A percentile compares a stretch with the other conserved stretches of the same genome.
These are phyloP conservation scores for Hypoxylon fuscum DNA, from an alignment of 495 filamentous ascomycete species.

Conservation along the genomic window DNA sequence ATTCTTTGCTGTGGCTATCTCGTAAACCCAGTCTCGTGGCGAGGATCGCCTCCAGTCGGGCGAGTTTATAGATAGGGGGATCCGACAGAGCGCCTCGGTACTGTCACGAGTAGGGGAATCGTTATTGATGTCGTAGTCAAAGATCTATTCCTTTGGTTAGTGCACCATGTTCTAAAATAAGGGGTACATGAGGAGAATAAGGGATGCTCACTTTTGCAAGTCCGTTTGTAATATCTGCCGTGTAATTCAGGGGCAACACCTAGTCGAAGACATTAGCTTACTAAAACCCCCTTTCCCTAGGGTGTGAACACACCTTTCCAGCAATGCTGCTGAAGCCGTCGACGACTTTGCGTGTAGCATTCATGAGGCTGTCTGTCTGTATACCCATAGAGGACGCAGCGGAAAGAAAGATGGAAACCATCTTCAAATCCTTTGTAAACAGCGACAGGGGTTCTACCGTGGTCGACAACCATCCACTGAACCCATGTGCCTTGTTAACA, in stretches of 20 bases:
- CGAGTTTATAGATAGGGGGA: slow-evolving; percentile 58
- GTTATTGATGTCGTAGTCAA: slow-evolving; percentile 64
- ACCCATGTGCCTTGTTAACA: slow-evolving; percentile 59
- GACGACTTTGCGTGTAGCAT: slow-evolving; percentile 5
- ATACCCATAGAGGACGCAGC: slow-evolving; percentile 63
- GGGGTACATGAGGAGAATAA: slow-evolving; percentile 3
- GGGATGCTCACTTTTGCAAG: slow-evolving; percentile 12
- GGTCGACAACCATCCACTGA: slow-evolving; percentile 64
- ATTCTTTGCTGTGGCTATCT: slow-evolving; percentile 60
- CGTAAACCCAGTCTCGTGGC: slow-evolving; percentile 62
- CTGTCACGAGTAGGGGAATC: slow-evolving; percentile 18
- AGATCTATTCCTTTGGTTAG: slow-evolving; percentile 53
- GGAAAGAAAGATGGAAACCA: slow-evolving; percentile 59
- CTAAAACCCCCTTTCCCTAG: background rate
- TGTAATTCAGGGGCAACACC: slow-evolving; percentile 11
- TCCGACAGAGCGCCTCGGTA: slow-evolving; percentile 53
- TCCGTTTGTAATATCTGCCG: slow-evolving; percentile 2
- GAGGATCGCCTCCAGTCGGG: slow-evolving; percentile 57
- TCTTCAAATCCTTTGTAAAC: slow-evolving; percentile 60
- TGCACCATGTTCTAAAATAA: too few relatives aligned
- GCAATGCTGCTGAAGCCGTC: slow-evolving; percentile 8
- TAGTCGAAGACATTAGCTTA: slow-evolving; percentile 10
- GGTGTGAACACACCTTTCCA: slow-evolving; percentile 7
- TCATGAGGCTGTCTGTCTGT: slow-evolving; percentile 10
- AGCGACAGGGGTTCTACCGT: slow-evolving; percentile 58